Conservation (phyloP, 495 filamentous ascomycete species). For the Sporormia fimetaria region DNA sequence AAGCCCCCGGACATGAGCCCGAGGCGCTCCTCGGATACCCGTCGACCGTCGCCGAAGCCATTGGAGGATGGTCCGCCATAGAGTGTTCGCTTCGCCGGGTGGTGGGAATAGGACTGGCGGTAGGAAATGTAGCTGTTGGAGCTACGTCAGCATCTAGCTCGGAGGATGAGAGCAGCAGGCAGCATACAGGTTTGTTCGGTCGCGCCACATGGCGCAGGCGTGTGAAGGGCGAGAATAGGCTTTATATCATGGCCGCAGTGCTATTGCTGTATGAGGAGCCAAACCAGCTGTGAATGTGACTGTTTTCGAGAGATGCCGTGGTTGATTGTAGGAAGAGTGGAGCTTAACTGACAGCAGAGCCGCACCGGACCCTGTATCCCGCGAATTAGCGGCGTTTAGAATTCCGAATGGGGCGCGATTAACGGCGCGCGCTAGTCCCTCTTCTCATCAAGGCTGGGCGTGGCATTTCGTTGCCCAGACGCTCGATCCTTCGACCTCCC, state of each 20-base stretch:
- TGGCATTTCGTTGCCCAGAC: background rate
- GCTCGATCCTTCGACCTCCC: background rate
- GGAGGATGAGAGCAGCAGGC: conserved; percentile 1
- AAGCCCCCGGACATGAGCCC: conserved; percentile 73
- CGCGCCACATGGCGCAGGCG: conserved; percentile 71
- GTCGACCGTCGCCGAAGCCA: conserved; percentile 56
- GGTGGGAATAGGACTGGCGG: conserved; percentile 93
- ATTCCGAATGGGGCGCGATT: too few relatives aligned
- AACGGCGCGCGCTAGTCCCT: too few relatives aligned
- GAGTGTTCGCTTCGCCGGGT: conserved; percentile 73
- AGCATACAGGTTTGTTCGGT: conserved; percentile 90
- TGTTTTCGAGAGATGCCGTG: background rate
- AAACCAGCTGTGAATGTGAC: background rate
- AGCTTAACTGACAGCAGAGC: conserved; percentile 7
- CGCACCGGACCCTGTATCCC: too few relatives aligned
- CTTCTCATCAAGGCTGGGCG: too few relatives aligned
- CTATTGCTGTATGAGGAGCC: background rate
- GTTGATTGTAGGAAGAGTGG: background rate
- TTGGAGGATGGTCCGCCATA: conserved; percentile 53
- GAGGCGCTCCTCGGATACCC: conserved; percentile 64
- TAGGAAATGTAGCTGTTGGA: conserved; percentile 83
- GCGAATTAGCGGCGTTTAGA: too few relatives aligned
- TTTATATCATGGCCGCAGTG: conserved; percentile 20
- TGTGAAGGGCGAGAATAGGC: conserved; percentile 3
- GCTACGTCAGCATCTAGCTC: conserved; percentile 15